Evolutionary conservation across 768 basidiomycete genomes (phyloP).

Genomic region (Wakefieldia striispora): DNA sequence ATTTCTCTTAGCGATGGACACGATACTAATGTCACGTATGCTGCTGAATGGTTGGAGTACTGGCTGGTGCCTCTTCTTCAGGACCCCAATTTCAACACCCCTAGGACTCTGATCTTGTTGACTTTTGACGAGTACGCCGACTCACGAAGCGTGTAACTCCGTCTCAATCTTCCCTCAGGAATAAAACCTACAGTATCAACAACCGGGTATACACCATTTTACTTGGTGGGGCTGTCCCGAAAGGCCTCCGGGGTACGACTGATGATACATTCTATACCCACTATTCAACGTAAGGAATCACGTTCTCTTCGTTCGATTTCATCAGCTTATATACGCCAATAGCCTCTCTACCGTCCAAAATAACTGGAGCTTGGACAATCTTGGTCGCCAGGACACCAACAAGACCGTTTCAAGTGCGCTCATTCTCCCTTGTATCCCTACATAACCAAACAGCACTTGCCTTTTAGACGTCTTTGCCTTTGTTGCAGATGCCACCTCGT

Average conservation of each 20-base stretch:
- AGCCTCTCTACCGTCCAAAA: constrained; percentile 52
- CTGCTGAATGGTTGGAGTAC: constrained; percentile 43
- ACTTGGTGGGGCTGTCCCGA: constrained; percentile 46
- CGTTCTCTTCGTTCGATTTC: not conserved
- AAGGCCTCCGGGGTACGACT: constrained; percentile 37
- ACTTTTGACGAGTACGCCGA: constrained; percentile 60
- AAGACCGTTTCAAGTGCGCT: constrained; percentile 29
- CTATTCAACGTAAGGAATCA: constrained; percentile 42
- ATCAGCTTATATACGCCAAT: not conserved
- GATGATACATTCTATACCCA: constrained; percentile 61
- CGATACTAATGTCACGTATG: constrained; percentile 53
- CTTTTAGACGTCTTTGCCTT: constrained; percentile 48
- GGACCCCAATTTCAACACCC: constrained; percentile 51
- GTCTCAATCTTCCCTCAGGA: constrained; percentile 9
- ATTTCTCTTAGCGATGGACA: constrained; percentile 51
- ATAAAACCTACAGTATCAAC: constrained; percentile 35
- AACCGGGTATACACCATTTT: constrained; percentile 49
- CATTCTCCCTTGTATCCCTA: not conserved
- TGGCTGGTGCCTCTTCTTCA: constrained; percentile 53
- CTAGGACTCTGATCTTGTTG: constrained; percentile 53
- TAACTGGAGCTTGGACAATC: constrained; percentile 61
- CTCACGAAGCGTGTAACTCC: not conserved
- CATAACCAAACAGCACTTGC: not conserved
- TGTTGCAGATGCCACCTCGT: constrained; percentile 46
- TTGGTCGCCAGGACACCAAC: constrained; percentile 58